Evolutionary conservation across 2,329 filamentous ascomycete genomes (phyloP).

Genomic region (Aureobasidium lini): DNA sequence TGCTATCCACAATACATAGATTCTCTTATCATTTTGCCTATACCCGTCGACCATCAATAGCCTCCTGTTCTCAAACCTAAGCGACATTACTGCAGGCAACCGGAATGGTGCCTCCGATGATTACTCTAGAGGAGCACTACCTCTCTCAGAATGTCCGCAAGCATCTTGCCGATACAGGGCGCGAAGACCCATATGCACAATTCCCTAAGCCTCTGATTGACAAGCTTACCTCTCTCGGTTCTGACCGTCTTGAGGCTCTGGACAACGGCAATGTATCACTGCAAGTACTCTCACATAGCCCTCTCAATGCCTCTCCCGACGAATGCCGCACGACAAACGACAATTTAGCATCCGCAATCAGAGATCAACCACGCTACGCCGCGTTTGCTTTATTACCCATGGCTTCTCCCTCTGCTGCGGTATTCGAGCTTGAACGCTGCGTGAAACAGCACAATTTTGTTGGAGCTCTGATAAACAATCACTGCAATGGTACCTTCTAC

Average conservation of each 20-base stretch:
- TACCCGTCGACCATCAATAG: too few species aligned
- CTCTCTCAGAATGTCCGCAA: constrained; percentile 19
- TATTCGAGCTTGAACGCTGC: constrained; percentile 26
- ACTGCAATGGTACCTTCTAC: constrained; percentile 28
- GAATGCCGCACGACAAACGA: constrained; percentile 28
- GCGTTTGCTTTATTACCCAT: constrained; percentile 30
- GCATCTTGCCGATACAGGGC: constrained; percentile 1
- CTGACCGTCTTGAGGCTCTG: constrained; percentile 26
- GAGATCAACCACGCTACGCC: constrained; percentile 25
- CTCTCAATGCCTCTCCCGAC: constrained; percentile 21
- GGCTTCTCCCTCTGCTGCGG: constrained; percentile 24
- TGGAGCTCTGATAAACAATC: constrained; percentile 31
- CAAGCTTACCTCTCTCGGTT: constrained; percentile 24
- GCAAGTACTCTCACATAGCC: constrained; percentile 30
- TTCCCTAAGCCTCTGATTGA: constrained; percentile 4
- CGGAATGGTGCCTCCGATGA: constrained; percentile 27
- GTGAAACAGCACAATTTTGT: constrained; percentile 28
- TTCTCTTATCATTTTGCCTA: too few species aligned
- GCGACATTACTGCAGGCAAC: too few species aligned
- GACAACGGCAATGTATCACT: constrained; percentile 26
- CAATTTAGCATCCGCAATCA: constrained; percentile 24
- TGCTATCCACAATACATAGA: too few species aligned
- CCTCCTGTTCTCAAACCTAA: too few species aligned
- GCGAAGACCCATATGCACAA: constrained; percentile 1
- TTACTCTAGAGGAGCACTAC: constrained; percentile 32